Base-by-base conservation (phyloP, 2,329 filamentous ascomycete genomes). In the Lecanosticta acicola region DNA sequence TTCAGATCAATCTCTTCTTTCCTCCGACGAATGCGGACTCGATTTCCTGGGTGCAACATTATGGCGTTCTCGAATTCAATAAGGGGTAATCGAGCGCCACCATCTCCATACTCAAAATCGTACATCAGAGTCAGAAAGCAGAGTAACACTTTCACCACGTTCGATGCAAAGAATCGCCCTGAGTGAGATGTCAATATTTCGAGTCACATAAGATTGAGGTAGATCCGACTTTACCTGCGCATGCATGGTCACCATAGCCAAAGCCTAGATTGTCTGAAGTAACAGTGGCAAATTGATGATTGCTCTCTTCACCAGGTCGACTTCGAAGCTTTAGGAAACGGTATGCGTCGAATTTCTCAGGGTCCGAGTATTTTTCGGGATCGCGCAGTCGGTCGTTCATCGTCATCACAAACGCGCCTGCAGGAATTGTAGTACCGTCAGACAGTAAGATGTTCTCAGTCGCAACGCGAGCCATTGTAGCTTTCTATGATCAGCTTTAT, bases 131-230 rank as follows among this genome's bases (percentile, higher is more conserved):
- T 45, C 17, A 67, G 40, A 26, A 63, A 55, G 17, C 52, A 57
- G n/a, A 68, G 41, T 1, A 57, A 46, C 18, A 66, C 56, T 46
- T 68, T 67, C 41, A 66, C 56, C 46, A 64, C 60, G 26, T 60
- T 60, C 7, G 52, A 45, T 10, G 62, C 65, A 32, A 68, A 62
- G 48, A 66, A 66, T 10, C 64, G 52, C 2, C 66, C 65, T 8
- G 65, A n/a, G n/a, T n/a, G n/a, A n/a, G n/a, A n/a, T n/a, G n/a
- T n/a, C n/a, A n/a, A n/a, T n/a, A n/a, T n/a, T n/a, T n/a, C n/a
- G n/a, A n/a, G n/a, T n/a, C n/a, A n/a, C n/a, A n/a, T n/a, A n/a
- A n/a, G n/a, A n/a, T n/a, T n/a, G n/a, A n/a, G n/a, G n/a, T 32
- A 8, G 29, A 9, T 34, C 5, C 13, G 13, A 4, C 32, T 5